Conservation (phyloP, 2,329 filamentous ascomycete genomes). For the Penicillium sp. region DNA sequence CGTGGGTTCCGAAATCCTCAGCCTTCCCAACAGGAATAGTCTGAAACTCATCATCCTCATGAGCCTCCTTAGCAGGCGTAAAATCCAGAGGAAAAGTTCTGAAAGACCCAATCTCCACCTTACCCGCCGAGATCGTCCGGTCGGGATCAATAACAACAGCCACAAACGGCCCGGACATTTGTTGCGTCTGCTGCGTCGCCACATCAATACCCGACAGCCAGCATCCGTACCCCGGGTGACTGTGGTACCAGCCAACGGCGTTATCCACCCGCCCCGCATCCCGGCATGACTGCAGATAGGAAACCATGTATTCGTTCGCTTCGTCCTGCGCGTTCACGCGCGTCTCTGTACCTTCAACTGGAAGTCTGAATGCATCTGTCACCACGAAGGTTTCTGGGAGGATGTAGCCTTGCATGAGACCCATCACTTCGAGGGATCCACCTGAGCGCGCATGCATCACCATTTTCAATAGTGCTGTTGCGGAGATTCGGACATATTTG, state of each 20-base stretch:
- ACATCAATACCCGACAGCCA: conserved; percentile 98
- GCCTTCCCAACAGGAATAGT: conserved; percentile 86
- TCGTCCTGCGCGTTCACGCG: conserved; percentile 94
- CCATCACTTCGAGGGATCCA: conserved; percentile 92
- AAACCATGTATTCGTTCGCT: conserved; percentile 94
- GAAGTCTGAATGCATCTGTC: conserved; percentile 88
- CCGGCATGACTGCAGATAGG: conserved; percentile 74
- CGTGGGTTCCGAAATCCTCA: conserved; percentile 92
- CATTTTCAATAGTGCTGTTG: conserved; percentile 96
- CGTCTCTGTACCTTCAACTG: conserved; percentile 98
- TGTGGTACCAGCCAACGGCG: conserved; percentile 97
- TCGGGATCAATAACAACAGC: conserved; percentile 97
- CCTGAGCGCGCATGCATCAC: conserved; percentile 98
- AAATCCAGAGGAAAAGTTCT: conserved; percentile 80
- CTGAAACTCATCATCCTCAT: conserved; percentile 47
- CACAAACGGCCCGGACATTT: conserved; percentile 88
- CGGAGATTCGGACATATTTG: conserved; percentile 88
- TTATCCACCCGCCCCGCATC: conserved; percentile 82
- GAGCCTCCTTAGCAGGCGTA: conserved; percentile 54
- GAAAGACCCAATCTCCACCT: conserved; percentile 97
- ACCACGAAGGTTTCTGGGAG: conserved; percentile 80
- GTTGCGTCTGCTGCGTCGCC: conserved; percentile 79
- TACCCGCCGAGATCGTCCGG: conserved; percentile 88
- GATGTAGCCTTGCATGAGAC: conserved; percentile 94
- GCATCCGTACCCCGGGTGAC: conserved; percentile 95